Percentiles rank a stretch among this genome's conserved stretches.
Evolutionary conservation across 2,329 filamentous ascomycete species (phyloP).

Genomic region (Botrytis sinoallii): DNA sequence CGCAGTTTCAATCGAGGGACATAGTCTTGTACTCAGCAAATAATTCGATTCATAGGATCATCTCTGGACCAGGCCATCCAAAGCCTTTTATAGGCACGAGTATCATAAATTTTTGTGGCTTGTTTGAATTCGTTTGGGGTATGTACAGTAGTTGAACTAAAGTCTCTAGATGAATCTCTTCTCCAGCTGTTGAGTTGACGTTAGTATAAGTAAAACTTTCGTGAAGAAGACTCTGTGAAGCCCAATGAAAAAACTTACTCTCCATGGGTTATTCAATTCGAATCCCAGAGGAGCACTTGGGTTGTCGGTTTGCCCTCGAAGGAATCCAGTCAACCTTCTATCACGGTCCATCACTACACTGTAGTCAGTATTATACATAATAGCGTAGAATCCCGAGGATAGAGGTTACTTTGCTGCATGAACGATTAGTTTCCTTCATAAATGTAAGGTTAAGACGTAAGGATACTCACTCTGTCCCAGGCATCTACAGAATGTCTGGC

Average conservation of each 20-base stretch:
- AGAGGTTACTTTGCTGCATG: conserved; percentile 39
- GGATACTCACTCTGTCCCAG: conserved; percentile 41
- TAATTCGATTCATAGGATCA: not conserved
- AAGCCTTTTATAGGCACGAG: not conserved
- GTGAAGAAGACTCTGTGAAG: not conserved
- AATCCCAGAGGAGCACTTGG: conserved; percentile 40
- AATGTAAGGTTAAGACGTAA: not conserved
- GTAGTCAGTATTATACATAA: conserved; percentile 23
- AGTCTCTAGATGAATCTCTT: conserved; percentile 33
- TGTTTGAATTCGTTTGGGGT: conserved; percentile 15
- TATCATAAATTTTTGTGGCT: conserved; percentile 1
- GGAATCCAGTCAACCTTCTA: conserved; percentile 41
- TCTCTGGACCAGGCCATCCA: not conserved
- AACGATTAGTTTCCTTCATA: conserved; percentile 28
- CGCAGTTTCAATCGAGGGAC: not conserved
- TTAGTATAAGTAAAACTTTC: conserved; percentile 16
- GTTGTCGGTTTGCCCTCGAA: conserved; percentile 42
- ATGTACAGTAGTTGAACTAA: conserved; percentile 26
- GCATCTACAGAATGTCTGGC: conserved; percentile 41
- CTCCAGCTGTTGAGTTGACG: conserved; percentile 30
- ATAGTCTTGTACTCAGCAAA: not conserved
- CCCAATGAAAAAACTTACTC: conserved; percentile 35
- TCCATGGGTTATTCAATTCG: conserved; percentile 44
- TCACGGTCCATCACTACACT: conserved; percentile 44
- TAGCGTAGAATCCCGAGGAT: not conserved